Evolutionary conservation across 2,329 filamentous ascomycete species (phyloP), one percentile per base, ranked within the genome.

Genomic region (Tolypocladium paradoxum): DNA sequence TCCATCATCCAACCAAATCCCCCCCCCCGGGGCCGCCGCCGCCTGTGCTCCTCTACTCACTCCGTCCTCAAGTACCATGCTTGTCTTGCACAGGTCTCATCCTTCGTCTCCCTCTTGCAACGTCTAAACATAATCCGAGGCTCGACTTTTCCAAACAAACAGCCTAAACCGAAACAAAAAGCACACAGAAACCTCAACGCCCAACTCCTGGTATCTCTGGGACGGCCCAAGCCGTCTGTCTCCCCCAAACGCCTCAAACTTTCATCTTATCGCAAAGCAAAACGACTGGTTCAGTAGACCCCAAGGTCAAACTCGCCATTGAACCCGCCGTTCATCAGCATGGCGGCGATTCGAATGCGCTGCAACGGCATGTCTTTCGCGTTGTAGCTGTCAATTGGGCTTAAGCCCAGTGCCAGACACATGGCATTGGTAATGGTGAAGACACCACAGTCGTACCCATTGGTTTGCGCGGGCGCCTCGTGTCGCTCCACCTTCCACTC

Each of bases 371-470:
- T 79, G 52, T 86, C 78, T 0, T 64, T 57, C 36, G 77, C 68
- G 1, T 66, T 60, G 54, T 86, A 83, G 4, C 65, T 65, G 53
- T 72, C 68, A n/a, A 67, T 65, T 2, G 79, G 78, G 55, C 74
- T 75, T 20, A 82, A 58, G 1, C 79, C 79, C 34, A 82, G 62
- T 0, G 77, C 73, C 36, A 83, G 61, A 53, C 82, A 87, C 48
- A 89, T 77, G 18, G 80, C 83, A 62, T 91, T 92, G 20, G 87
- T 80, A 58, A 88, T 82, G 16, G 84, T 81, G 64, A 89, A 88
- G 4, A 90, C 80, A n/a, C 88, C 88, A 59, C 88, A 91, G 64
- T 91, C 88, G 62, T 78, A 82, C 1, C 77, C 77, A 62, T 91
- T 91, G 29, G 70, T 73, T 65, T 91, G 87, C 3, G 57, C 61